Percentiles rank a stretch among this genome's conserved stretches.
phyloP scores from a whole-genome alignment of 2,329 filamentous ascomycete genomes.

The Sporothrix globosa region DNA sequence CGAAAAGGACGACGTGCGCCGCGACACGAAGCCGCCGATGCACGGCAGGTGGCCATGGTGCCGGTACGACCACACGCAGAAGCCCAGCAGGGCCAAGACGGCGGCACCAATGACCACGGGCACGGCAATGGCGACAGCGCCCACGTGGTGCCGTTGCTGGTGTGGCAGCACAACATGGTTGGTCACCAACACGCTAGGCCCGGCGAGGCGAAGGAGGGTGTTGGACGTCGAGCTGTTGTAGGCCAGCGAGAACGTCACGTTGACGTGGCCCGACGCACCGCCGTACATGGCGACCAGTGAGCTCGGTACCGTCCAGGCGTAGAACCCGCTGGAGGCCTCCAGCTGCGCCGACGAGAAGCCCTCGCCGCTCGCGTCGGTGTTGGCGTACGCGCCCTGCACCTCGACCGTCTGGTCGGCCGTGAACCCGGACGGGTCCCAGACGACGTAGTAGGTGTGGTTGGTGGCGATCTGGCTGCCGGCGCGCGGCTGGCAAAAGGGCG shows the following conservation, averaged over 20 bases:
- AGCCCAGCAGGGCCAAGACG: constrained; percentile 33
- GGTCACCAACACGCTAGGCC: constrained; percentile 41
- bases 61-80: constrained; percentile 40
- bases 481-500: constrained; percentile 44
- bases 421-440: constrained; percentile 43
- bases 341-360: constrained; percentile 35
- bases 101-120: constrained; percentile 41
- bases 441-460: constrained; percentile 45
- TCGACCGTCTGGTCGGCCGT: constrained; percentile 35
- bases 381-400: constrained; percentile 36
- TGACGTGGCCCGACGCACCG: constrained; percentile 26
- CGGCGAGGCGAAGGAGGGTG: constrained; percentile 33
- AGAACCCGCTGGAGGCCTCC: constrained; percentile 41
- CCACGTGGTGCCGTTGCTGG: constrained; percentile 30
- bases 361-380: constrained; percentile 19
- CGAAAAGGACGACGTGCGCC: constrained; percentile 33
- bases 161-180: neutral
- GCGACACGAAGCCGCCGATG: constrained; percentile 33
- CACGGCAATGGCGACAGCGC: constrained; percentile 38
- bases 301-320: constrained; percentile 37
- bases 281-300: constrained; percentile 36
- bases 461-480: constrained; percentile 40
- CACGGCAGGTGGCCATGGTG: constrained; percentile 38
- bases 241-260: constrained; percentile 37
- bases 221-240: constrained; percentile 35